Conservation (phyloP, 768 basidiomycete genomes). For the Tubosaeta sp. region DNA sequence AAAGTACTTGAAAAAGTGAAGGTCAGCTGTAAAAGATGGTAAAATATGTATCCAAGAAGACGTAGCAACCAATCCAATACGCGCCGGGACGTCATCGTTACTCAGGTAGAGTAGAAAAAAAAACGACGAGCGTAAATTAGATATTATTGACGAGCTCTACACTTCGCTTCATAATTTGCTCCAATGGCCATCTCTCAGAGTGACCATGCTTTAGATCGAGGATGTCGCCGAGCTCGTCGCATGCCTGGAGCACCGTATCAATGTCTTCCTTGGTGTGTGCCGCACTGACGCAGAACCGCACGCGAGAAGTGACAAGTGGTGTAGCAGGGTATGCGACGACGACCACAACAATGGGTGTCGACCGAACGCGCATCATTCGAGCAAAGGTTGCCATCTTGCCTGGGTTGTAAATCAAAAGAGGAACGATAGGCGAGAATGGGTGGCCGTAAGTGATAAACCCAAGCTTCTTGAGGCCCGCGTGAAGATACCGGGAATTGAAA, state of each 20-base stretch:
- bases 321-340: conserved; percentile 92
- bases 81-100: conserved; percentile 1
- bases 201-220: conserved; percentile 84
- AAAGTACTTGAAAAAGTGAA: conserved; percentile 11
- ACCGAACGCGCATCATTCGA: conserved; percentile 74
- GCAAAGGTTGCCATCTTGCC: conserved; percentile 94
- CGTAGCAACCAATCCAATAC: neutral
- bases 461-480: conserved; percentile 77
- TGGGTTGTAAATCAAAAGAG: conserved; percentile 86
- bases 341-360: conserved; percentile 81
- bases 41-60: conserved; percentile 24
- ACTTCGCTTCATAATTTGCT: conserved; percentile 67
- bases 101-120: neutral
- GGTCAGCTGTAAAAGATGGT: conserved; percentile 1
- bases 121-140: conserved; percentile 5
- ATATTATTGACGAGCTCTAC: conserved; percentile 62
- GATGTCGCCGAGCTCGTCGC: conserved; percentile 87
- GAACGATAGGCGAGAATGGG: conserved; percentile 88
- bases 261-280: conserved; percentile 97
- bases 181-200: conserved; percentile 71
- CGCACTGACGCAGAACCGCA: conserved; percentile 92
- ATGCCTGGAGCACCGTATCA: conserved; percentile 78
- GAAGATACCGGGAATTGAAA: conserved; percentile 94
- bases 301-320: conserved; percentile 80
- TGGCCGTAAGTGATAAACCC: conserved; percentile 97